A percentile compares a stretch with the other conserved stretches of the same genome.
These are phyloP conservation scores for Chlorella sp. DNA, from an alignment of 139 green algal species.

Conservation along the genomic window DNA sequence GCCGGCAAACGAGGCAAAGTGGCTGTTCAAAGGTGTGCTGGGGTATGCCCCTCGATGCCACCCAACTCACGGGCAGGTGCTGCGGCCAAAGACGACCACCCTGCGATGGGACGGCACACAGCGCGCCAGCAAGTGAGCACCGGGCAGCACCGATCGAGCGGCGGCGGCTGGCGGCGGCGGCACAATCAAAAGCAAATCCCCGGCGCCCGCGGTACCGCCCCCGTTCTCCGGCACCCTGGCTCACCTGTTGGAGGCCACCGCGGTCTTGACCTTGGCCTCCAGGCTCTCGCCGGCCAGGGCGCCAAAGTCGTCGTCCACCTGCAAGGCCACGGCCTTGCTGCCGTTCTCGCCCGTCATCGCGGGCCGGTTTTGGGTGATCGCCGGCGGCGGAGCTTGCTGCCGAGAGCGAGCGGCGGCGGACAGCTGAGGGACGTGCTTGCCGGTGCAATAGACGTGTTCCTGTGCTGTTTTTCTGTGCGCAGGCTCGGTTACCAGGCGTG, in stretches of 20 bases:
- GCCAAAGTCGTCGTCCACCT: constrained; percentile 23
- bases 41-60: no score
- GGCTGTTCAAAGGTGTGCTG: no score
- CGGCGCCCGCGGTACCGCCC: not conserved
- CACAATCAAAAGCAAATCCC: no score
- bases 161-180: not conserved
- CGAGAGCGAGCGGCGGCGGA: not conserved
- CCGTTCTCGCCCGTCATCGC: not conserved
- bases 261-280: constrained; percentile 27
- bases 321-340: not conserved
- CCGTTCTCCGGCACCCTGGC: not conserved
- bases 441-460: no score
- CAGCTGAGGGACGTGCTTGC: no score
- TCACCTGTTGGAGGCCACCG: constrained; percentile 22
- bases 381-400: no score
- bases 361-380: no score
- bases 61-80: constrained; percentile 42
- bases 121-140: no score
- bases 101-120: not conserved
- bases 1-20: not conserved
- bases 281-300: constrained; percentile 16
- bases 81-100: constrained; percentile 46
- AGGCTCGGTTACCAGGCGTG: no score
- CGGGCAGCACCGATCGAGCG: not conserved
- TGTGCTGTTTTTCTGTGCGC: no score